Percentiles rank a stretch among this genome's conserved stretches.
Evolutionary conservation across 331 rosid species (phyloP).

Genomic region (Quercus tomentella): DNA sequence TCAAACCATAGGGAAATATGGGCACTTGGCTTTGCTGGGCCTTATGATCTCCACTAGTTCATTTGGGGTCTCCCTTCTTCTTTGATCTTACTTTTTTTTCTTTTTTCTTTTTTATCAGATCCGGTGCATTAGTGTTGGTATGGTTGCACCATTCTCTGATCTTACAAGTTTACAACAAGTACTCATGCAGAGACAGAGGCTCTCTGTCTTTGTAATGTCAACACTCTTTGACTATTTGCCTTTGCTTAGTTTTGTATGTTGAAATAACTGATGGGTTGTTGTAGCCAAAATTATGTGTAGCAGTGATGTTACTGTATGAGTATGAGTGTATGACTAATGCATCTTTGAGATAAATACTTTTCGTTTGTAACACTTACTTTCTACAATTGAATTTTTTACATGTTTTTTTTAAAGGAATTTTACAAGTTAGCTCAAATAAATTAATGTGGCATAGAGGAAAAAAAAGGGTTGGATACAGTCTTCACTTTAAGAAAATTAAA

Average conservation of each 20-base stretch:
- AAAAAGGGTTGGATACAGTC: too few species aligned
- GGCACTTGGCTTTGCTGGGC: conserved; percentile 35
- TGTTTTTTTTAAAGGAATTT: too few species aligned
- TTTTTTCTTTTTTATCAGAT: too few species aligned
- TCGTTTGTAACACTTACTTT: background rate
- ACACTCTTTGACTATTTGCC: background rate
- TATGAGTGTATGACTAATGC: background rate
- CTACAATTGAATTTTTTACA: background rate
- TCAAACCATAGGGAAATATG: conserved; percentile 41
- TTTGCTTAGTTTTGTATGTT: background rate
- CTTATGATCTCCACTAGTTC: conserved; percentile 50
- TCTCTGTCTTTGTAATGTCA: too few species aligned
- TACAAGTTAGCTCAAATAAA: too few species aligned
- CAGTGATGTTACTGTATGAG: background rate
- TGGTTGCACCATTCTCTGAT: too few species aligned
- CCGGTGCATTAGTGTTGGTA: too few species aligned
- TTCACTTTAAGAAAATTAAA: too few species aligned
- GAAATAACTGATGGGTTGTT: background rate
- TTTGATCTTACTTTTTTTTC: background rate
- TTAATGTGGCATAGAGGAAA: too few species aligned
- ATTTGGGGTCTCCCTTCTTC: conserved; percentile 41
- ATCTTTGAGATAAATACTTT: background rate
- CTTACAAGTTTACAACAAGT: too few species aligned
- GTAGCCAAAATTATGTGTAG: background rate
- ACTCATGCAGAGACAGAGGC: too few species aligned